Evolutionary conservation across 306 rosid genomes (phyloP).

Genomic region (Cucumis hystrix): DNA sequence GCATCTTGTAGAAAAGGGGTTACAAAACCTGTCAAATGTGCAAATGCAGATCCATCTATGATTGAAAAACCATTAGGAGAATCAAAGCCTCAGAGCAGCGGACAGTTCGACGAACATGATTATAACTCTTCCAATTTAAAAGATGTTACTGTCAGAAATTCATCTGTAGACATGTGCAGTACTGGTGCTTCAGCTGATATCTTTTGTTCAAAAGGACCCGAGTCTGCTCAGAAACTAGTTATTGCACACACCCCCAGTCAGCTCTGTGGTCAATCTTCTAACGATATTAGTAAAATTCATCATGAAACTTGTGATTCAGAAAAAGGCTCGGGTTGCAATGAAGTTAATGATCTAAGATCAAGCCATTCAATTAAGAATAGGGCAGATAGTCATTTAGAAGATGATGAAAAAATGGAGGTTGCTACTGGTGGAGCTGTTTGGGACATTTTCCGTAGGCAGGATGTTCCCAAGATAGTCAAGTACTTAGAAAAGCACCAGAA

Average conservation of each 20-base stretch:
- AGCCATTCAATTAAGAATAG: slow-evolving; percentile 11
- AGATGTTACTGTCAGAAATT: neutral
- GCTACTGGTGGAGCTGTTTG: slow-evolving; percentile 54
- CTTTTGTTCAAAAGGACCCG: neutral
- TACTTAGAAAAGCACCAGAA: slow-evolving; percentile 43
- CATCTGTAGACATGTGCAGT: neutral
- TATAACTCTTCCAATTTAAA: neutral
- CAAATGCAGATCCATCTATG: neutral
- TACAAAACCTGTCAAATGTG: neutral
- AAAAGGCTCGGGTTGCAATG: slow-evolving; percentile 9
- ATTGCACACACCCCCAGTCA: slow-evolving; percentile 6
- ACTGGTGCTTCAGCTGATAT: neutral
- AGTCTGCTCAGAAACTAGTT: neutral
- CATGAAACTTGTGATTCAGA: neutral
- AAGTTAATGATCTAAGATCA: slow-evolving; percentile 16
- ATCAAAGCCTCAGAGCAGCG: neutral
- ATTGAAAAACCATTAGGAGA: neutral
- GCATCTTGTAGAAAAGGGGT: neutral
- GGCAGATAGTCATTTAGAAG: slow-evolving; percentile 17
- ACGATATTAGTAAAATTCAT: neutral
- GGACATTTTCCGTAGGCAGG: slow-evolving; percentile 69
- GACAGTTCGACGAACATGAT: neutral
- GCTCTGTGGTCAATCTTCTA: slow-evolving; percentile 20
- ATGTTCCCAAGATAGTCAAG: slow-evolving; percentile 44
- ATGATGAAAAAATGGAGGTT: slow-evolving; percentile 12